A percentile compares a stretch with the other conserved stretches of the same genome.
phyloP scores from a whole-genome alignment of 2,329 filamentous ascomycete genomes.

The Colletotrichum truncatum region DNA sequence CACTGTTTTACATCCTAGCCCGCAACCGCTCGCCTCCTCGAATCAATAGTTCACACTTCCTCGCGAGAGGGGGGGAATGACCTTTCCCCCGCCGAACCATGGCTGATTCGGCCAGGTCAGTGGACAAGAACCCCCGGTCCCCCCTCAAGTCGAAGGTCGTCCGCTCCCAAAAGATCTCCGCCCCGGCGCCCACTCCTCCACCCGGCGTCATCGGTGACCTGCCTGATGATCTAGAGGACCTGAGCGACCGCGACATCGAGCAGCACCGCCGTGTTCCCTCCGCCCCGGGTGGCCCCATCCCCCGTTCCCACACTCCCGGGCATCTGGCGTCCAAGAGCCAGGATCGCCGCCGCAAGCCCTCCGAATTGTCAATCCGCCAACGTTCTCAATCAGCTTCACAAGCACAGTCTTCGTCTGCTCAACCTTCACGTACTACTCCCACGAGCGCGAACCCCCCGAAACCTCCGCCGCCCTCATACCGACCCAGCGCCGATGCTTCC shows the following conservation, averaged over 20 bases:
- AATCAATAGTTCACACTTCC: conserved; percentile 23
- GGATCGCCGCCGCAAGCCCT: conserved; percentile 57
- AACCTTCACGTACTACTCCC: conserved; percentile 30
- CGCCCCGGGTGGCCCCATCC: conserved; percentile 43
- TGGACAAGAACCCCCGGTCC: conserved; percentile 29
- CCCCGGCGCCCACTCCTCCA: conserved; percentile 41
- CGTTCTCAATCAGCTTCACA: conserved; percentile 61
- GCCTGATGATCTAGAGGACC: conserved; percentile 35
- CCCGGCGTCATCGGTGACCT: conserved; percentile 16
- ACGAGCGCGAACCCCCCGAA: conserved; percentile 31
- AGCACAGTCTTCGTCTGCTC: conserved; percentile 33
- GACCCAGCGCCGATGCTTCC: conserved; percentile 32
- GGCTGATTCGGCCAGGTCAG: conserved; percentile 33
- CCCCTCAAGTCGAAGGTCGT: conserved; percentile 52
- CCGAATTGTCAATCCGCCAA: conserved; percentile 62
- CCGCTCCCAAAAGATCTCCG: conserved; percentile 63
- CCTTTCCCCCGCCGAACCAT: conserved; percentile 30
- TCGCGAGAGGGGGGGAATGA: conserved; percentile 29
- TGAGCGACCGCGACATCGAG: conserved; percentile 37
- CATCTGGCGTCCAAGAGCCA: conserved; percentile 68
- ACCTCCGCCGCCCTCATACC: conserved; percentile 28
- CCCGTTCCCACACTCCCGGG: conserved; percentile 69
- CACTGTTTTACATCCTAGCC: not conserved
- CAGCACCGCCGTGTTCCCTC: conserved; percentile 35
- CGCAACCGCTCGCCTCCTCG: conserved; percentile 3